Evolutionary conservation across 495 filamentous ascomycete species (phyloP), one percentile per base, ranked within the genome.

Genomic region (Acidiella bohemica): DNA sequence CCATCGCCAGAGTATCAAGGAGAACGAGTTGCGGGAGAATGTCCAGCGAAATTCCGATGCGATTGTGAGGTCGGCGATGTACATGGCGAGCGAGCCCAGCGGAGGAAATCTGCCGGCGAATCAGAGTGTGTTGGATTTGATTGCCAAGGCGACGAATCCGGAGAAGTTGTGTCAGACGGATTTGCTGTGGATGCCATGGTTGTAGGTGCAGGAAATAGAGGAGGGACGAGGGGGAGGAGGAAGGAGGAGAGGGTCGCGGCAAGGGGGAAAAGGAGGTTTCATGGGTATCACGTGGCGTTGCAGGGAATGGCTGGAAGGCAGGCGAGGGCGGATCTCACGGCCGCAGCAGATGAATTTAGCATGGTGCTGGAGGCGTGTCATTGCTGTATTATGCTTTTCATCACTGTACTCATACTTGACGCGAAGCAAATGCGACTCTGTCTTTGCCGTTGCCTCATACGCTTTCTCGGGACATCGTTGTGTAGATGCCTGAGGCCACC

Each of bases 161-260:
- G 72, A 78, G 66, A 78, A 84, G 57, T 58, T 99, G 58, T 75
- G 80, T 17, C 67, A 76, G 53, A 80, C 77, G 42, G 92, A 99
- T 68, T 75, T 87, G 47, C 68, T 96, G 49, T 99, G 90, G 85
- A 96, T 96, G 92, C 79, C 81, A 10, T 99, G 93, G 66, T 62
- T 96, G 44, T 97, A 71, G 41, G 24, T 6, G 19, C 12, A 9
- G 17, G 26, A 11, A 26, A 30, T 29, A 10, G 22, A n/a, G n/a
- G 20, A 18, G 24, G 4, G 11, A 4, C 2, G 19, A 28, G 20
- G 17, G 24, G 4, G 11, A 4, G 3, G 19, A 28, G 19, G 4
- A n/a, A 9, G 21, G 21, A n/a, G 2, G 13, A 3, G 25, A 18
- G 11, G n/a, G 13, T 19, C 16, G 19, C 10, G 11, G 27, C 24